Percentiles rank a stretch among this genome's conserved stretches.
Conservation (phyloP, 2,329 filamentous ascomycete genomes). For the Neonectria ditissima region DNA sequence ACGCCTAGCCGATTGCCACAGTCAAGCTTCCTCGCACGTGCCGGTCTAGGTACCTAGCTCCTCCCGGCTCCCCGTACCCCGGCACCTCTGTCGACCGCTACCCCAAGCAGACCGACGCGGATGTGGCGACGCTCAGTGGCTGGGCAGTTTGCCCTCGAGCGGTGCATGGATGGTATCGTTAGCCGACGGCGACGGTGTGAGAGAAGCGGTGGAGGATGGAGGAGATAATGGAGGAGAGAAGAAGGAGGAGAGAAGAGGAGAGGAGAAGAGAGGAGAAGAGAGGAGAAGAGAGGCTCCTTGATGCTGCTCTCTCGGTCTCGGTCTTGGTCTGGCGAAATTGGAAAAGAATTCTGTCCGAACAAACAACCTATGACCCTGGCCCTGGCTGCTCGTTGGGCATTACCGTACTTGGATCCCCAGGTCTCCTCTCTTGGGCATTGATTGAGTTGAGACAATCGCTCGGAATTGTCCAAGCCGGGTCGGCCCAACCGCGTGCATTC, state of each 20-base stretch:
- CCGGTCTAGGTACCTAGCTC: conserved; percentile 27
- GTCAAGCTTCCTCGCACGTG: conserved; percentile 42
- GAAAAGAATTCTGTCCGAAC: background rate
- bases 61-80: conserved; percentile 17
- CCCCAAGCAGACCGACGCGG: conserved; percentile 23
- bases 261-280: background rate
- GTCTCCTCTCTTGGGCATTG: conserved; percentile 2
- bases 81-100: conserved; percentile 9
- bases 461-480: no score
- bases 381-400: conserved; percentile 5
- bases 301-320: background rate
- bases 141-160: conserved; percentile 12
- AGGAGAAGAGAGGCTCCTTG: background rate
- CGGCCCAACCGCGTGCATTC: no score
- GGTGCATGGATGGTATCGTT: conserved; percentile 12
- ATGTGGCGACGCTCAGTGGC: conserved; percentile 23
- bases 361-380: background rate
- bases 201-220: conserved; percentile 8
- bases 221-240: background rate
- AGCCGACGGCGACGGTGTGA: background rate
- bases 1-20: conserved; percentile 3
- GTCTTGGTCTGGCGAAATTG: background rate
- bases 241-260: background rate
- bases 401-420: background rate
- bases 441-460: no score